phyloP scores from a whole-genome alignment of 2,329 filamentous ascomycete species.

The Paecilomyces variotii region DNA sequence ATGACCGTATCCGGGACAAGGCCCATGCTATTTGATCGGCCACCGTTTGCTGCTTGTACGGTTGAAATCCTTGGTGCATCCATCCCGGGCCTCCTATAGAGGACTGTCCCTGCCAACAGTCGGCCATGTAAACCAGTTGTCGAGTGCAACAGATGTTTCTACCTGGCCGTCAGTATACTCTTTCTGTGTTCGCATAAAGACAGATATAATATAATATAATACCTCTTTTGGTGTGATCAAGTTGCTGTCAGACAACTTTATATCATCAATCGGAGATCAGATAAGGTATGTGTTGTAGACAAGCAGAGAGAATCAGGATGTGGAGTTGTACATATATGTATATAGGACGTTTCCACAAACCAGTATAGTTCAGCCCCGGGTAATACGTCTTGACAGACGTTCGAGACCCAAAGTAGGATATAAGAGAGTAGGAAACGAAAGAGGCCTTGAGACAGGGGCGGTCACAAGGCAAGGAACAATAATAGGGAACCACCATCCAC shows the following conservation, averaged over 20 bases:
- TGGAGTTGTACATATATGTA: not conserved
- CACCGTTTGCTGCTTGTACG: conserved; percentile 16
- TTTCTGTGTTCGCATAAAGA: not conserved
- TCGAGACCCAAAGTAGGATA: not conserved
- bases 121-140: conserved; percentile 17
- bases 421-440: conserved; percentile 2
- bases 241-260: not conserved
- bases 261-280: not conserved
- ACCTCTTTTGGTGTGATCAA: not conserved
- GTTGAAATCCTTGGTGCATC: conserved; percentile 13
- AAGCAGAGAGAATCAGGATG: not conserved
- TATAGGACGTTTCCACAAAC: not conserved
- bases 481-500: conserved; percentile 23
- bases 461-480: conserved; percentile 8
- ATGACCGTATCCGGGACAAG: conserved; percentile 44
- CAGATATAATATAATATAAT: not conserved
- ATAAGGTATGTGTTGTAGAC: not conserved
- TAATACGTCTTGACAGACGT: not conserved
- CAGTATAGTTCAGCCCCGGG: not conserved
- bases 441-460: conserved; percentile 4
- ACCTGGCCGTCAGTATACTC: not conserved
- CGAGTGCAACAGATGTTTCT: not conserved
- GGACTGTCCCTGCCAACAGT: conserved; percentile 20
- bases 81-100: conserved; percentile 21
- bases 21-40: conserved; percentile 38